Evolutionary conservation across 345 rosid genomes (phyloP).

Genomic region (Psidium friedrichsthalianum): DNA sequence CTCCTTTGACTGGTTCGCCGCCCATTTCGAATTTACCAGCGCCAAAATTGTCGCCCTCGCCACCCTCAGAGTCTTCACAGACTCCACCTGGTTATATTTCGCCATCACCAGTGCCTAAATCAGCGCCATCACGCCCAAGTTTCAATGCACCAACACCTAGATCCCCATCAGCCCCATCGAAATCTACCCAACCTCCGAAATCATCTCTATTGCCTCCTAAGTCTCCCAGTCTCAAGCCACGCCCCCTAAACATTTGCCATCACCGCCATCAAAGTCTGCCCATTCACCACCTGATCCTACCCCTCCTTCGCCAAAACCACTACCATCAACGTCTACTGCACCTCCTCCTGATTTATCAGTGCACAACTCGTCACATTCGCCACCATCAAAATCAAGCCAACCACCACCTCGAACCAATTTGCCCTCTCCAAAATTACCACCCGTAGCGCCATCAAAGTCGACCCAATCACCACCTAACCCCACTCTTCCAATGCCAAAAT

Average conservation of each 20-base stretch:
- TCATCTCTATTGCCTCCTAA: background rate
- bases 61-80: background rate
- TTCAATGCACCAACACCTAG: background rate
- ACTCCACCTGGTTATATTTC: background rate
- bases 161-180: background rate
- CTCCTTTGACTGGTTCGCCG: background rate
- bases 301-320: background rate
- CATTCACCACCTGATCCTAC: background rate
- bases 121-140: background rate
- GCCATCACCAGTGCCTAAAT: background rate
- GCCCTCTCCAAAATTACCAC: background rate
- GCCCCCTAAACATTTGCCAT: background rate
- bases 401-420: too few species aligned
- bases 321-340: background rate
- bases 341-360: background rate
- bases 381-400: background rate
- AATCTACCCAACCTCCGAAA: background rate
- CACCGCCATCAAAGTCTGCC: background rate
- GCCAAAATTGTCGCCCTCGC: background rate
- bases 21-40: background rate
- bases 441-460: background rate
- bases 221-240: background rate
- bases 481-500: background rate
- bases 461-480: background rate
- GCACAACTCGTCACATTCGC: background rate